A percentile compares a stretch with the other conserved stretches of the same genome.
These are phyloP conservation scores for Collybia sp. DNA, from an alignment of 768 basidiomycete genomes.

Conservation along the genomic window DNA sequence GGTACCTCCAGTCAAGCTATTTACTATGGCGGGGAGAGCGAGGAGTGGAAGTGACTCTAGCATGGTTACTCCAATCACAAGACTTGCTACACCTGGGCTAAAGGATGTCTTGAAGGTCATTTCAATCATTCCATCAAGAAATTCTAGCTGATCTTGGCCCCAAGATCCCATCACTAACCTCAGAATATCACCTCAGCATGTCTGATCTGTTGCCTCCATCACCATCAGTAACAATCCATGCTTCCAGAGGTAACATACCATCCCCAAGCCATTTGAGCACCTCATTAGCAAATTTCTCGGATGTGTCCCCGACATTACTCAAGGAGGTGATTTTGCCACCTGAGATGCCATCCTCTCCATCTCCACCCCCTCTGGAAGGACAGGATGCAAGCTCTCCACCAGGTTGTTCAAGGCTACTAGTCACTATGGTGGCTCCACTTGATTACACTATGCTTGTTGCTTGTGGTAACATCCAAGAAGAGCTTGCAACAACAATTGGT, in stretches of 20 bases:
- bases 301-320: conserved; percentile 17
- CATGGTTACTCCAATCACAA: conserved; percentile 17
- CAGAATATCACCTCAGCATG: conserved; percentile 67
- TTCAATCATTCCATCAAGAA: not conserved
- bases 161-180: conserved; percentile 62
- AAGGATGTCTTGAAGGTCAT: conserved; percentile 74
- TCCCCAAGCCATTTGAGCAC: conserved; percentile 14
- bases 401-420: too few species aligned
- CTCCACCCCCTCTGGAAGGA: conserved; percentile 18
- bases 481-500: conserved; percentile 70
- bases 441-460: conserved; percentile 58
- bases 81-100: conserved; percentile 48
- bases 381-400: conserved; percentile 39
- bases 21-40: conserved; percentile 33
- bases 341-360: conserved; percentile 18
- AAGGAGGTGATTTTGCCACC: conserved; percentile 37
- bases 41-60: conserved; percentile 46
- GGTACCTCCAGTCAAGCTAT: conserved; percentile 40
- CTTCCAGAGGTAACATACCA: conserved; percentile 20
- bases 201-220: conserved; percentile 73
- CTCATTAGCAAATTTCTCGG: conserved; percentile 13
- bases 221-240: conserved; percentile 43
- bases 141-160: conserved; percentile 1
- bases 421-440: too few species aligned
- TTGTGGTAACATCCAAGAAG: conserved; percentile 55